Evolutionary conservation across 2,329 filamentous ascomycete genomes (phyloP), one percentile per base, ranked within the genome.

Genomic region (Diaporthe aspalathi): DNA sequence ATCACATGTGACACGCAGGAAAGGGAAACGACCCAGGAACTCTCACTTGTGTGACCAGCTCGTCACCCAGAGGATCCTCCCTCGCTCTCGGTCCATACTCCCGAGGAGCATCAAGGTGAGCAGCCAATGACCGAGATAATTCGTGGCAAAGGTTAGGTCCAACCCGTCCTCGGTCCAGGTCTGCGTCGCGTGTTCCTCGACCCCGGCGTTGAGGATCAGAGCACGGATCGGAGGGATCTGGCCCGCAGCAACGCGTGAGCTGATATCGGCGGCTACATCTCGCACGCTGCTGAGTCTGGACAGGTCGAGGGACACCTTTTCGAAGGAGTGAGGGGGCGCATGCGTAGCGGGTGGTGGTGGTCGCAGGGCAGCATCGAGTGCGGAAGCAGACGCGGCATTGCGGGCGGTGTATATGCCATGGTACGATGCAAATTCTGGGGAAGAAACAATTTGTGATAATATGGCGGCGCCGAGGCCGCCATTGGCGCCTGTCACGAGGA

Each of bases 381-480:
- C 38, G 16, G 56, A 68, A 68, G 3, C 60, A 14, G 74, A 70
- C 0, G 76, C 76, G 5, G 68, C 47, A 3, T 56, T 66, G 35
- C 81, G 79, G 35, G 82, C 82, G 5, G 79, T 77, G 67, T 82
- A 83, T 1, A 11, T 77, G 74, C 56, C 56, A 27, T 62, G 40
- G 67, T 83, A 79, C 6, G 75, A 74, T 5, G 79, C 79, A 17
- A 83, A 69, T 1, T 79, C 73, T 0, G 78, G 75, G 14, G 71
- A 76, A 24, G 72, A 70, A 53, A 80, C 54, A 24, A 83, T 77
- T 14, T 77, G 74, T 3, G 71, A 49, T 17, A 80, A 77, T 12
- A 81, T 80, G 27, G 79, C 77, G 12, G 79, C 78, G 17, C 81
- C 81, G 40, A 83, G 78, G 27, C 81, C 81, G 47, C 82, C 82